Evolutionary conservation across 148 eudicot species (phyloP).

Genomic region (Rheum nobile): DNA sequence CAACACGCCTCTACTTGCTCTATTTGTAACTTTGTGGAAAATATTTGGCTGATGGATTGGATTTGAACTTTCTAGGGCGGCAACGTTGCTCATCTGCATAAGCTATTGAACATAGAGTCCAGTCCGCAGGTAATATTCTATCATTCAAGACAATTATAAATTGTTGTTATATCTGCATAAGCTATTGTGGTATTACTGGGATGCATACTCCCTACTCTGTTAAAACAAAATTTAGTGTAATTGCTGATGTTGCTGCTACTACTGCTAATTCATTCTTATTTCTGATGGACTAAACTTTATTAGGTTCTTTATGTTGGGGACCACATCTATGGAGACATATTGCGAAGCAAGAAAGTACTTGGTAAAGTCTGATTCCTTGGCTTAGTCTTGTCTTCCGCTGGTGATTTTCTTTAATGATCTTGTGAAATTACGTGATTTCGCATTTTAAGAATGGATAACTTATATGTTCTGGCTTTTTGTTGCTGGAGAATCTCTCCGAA

Average conservation of each 20-base stretch:
- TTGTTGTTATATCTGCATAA: too few species aligned
- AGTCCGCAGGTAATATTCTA: constrained; percentile 82
- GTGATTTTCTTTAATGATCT: background rate
- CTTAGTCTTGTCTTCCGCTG: background rate
- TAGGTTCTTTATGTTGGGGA: constrained; percentile 94
- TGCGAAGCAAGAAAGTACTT: constrained; percentile 86
- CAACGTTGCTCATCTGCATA: constrained; percentile 91
- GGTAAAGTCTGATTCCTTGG: constrained; percentile 30
- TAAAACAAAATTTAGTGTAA: background rate
- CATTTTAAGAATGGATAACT: background rate
- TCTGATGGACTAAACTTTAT: background rate
- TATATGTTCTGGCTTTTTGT: background rate
- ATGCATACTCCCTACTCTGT: background rate
- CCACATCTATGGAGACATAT: constrained; percentile 91
- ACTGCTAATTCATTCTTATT: background rate
- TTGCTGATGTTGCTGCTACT: constrained; percentile 13
- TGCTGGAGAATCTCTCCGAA: background rate
- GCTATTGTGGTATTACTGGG: background rate
- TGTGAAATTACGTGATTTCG: background rate
- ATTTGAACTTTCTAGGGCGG: constrained; percentile 64
- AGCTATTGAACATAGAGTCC: constrained; percentile 65
- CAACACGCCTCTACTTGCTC: background rate
- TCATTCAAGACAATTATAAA: background rate
- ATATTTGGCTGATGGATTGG: background rate
- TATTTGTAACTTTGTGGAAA: background rate